Percentiles rank a stretch among this genome's conserved stretches.
Conservation (phyloP, 1,284 basidiomycete species). For the Moesziomyces sp. region DNA sequence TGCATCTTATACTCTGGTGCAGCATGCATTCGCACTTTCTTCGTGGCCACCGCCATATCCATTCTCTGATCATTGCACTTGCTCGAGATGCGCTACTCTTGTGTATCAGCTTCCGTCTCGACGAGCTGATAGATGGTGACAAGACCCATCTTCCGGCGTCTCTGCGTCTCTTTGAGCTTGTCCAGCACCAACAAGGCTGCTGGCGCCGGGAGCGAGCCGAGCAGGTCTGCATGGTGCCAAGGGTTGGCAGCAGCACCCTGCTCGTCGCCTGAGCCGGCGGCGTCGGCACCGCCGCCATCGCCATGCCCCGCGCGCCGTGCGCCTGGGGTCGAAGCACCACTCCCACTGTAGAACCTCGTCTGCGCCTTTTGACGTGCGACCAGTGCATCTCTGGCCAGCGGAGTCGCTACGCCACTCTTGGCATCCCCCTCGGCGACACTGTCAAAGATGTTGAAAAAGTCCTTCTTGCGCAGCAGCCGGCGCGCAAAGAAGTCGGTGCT, state of each 20-base stretch:
- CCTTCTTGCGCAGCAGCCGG: conserved; percentile 32
- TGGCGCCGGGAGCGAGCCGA: conserved; percentile 35
- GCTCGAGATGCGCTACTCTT: not conserved
- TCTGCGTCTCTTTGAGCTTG: conserved; percentile 27
- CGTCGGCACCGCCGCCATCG: not conserved
- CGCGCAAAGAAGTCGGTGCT: conserved; percentile 53
- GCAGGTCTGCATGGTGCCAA: conserved; percentile 41
- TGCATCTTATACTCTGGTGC: too few relatives aligned
- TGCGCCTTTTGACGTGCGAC: conserved; percentile 21
- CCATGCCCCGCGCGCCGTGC: conserved; percentile 5
- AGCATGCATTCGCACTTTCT: too few relatives aligned
- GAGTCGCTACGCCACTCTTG: conserved; percentile 15
- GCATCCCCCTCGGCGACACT: conserved; percentile 7
- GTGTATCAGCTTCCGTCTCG: conserved; percentile 9
- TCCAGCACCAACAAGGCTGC: conserved; percentile 35
- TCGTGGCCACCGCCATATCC: too few relatives aligned
- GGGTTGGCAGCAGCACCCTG: conserved; percentile 4
- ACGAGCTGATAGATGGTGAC: conserved; percentile 45
- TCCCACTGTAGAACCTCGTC: conserved; percentile 37
- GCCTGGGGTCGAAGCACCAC: conserved; percentile 38
- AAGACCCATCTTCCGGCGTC: conserved; percentile 15
- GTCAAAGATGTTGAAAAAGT: conserved; percentile 43
- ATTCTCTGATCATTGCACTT: not conserved
- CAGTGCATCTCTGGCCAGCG: conserved; percentile 16
- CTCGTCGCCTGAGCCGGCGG: conserved; percentile 12